A percentile compares a stretch with the other conserved stretches of the same genome.
phyloP scores from a whole-genome alignment of 208 protist genomes.

The Acanthamoeba divionensis region DNA sequence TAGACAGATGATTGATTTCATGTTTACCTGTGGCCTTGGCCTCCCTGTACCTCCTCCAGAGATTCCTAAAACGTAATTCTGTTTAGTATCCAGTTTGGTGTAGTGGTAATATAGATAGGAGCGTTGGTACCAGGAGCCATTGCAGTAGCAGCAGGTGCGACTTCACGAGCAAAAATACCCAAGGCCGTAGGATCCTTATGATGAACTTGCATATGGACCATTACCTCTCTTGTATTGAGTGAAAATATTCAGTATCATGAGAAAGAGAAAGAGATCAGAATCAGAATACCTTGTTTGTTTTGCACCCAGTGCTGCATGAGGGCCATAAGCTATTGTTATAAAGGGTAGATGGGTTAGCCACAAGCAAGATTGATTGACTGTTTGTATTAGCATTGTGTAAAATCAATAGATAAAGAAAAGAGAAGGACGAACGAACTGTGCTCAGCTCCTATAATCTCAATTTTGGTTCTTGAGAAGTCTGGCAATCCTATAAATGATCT shows the following conservation, averaged over 20 bases:
- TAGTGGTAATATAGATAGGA: not conserved
- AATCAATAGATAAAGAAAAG: not conserved
- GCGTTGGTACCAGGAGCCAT: not conserved
- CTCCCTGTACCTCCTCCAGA: conserved; percentile 39
- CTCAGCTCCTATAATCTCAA: conserved; percentile 8
- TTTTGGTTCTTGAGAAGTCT: not conserved
- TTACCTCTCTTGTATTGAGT: not conserved
- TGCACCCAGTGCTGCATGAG: not conserved
- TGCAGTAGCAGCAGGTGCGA: conserved; percentile 12
- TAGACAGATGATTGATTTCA: too few species aligned
- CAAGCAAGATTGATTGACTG: too few species aligned
- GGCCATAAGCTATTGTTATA: not conserved
- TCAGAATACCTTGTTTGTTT: too few species aligned
- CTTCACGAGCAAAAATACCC: conserved; percentile 12
- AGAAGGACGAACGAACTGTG: not conserved
- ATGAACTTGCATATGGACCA: not conserved
- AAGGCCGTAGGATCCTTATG: not conserved
- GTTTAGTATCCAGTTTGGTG: not conserved
- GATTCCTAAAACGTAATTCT: not conserved
- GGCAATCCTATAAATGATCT: not conserved
- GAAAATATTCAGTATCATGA: too few species aligned
- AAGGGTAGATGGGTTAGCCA: not conserved
- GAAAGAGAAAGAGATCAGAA: too few species aligned
- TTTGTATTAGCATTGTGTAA: too few species aligned
- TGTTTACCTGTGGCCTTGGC: not conserved